Conservation (phyloP, 805 yeast genomes). For the Huiozyma sinensis region DNA sequence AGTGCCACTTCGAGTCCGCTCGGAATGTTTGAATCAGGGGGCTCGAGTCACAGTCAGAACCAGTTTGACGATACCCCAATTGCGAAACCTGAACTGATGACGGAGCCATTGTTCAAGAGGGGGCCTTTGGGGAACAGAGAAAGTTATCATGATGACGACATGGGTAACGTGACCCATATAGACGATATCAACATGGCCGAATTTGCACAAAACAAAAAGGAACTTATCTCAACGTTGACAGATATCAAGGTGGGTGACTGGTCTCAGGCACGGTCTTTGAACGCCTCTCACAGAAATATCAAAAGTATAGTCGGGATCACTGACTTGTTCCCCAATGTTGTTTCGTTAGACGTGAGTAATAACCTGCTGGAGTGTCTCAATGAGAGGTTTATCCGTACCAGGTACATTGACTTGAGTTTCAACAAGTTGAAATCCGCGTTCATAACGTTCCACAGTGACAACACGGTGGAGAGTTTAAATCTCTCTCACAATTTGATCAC, state of each 20-base stretch:
- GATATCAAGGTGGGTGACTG: slow-evolving; percentile 8
- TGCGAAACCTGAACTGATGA: not conserved
- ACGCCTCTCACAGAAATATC: slow-evolving; percentile 6
- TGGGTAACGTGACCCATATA: slow-evolving; percentile 9
- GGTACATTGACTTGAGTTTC: slow-evolving; percentile 10
- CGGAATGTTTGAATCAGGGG: too few species aligned
- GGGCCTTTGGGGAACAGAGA: not conserved
- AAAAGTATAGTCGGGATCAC: slow-evolving; percentile 14
- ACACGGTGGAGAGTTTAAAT: slow-evolving; percentile 1
- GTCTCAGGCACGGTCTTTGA: slow-evolving; percentile 8
- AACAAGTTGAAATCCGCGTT: slow-evolving; percentile 2
- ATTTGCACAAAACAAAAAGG: slow-evolving; percentile 10
- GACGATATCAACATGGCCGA: not conserved
- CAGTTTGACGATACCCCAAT: not conserved
- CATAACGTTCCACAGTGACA: not conserved
- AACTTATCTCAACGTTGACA: slow-evolving; percentile 16
- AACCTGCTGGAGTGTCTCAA: slow-evolving; percentile 11
- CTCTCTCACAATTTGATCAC: slow-evolving; percentile 13
- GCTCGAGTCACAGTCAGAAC: not conserved
- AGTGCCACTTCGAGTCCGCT: too few species aligned
- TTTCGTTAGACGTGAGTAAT: slow-evolving; percentile 10
- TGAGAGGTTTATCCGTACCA: slow-evolving; percentile 1
- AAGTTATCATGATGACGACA: not conserved
- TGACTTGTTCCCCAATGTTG: slow-evolving; percentile 16
- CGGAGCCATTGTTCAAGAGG: not conserved